phyloP scores from a whole-genome alignment of 2,329 filamentous ascomycete genomes.

The Clarireedia homoeocarpa region DNA sequence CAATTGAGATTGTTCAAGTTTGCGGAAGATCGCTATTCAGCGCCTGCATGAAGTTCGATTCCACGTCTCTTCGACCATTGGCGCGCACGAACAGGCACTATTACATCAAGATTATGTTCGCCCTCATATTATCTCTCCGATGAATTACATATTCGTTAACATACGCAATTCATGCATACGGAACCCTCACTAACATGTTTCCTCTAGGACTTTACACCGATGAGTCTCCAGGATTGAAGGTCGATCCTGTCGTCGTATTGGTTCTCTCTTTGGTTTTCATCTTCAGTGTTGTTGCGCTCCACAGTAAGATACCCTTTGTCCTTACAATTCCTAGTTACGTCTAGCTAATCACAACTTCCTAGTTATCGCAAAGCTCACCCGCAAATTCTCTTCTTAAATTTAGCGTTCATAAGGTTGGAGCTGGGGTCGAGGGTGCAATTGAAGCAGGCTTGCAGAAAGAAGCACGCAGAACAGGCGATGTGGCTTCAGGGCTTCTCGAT shows the following conservation, averaged over 20 bases:
- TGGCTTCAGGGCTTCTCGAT: not conserved
- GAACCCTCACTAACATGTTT: constrained; percentile 8
- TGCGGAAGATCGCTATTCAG: no score
- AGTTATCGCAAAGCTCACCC: constrained; percentile 95
- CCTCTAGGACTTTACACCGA: constrained; percentile 86
- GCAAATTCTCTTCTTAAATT: constrained; percentile 58
- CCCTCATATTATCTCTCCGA: not conserved
- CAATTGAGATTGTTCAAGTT: no score
- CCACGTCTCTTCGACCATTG: no score
- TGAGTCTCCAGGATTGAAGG: constrained; percentile 93
- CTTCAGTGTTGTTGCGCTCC: constrained; percentile 94
- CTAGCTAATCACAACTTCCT: not conserved
- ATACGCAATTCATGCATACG: not conserved
- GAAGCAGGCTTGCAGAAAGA: not conserved
- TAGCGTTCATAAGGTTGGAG: not conserved
- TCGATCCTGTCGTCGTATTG: constrained; percentile 94
- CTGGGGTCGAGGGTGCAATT: not conserved
- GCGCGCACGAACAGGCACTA: no score
- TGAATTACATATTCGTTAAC: not conserved
- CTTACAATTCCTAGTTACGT: not conserved
- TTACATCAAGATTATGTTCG: no score
- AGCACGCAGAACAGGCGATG: not conserved
- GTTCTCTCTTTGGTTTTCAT: constrained; percentile 97
- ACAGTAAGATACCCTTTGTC: constrained; percentile 56
- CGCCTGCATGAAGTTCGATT: no score